phyloP scores from a whole-genome alignment of 2,329 filamentous ascomycete species.

The Exophiala sp. region DNA sequence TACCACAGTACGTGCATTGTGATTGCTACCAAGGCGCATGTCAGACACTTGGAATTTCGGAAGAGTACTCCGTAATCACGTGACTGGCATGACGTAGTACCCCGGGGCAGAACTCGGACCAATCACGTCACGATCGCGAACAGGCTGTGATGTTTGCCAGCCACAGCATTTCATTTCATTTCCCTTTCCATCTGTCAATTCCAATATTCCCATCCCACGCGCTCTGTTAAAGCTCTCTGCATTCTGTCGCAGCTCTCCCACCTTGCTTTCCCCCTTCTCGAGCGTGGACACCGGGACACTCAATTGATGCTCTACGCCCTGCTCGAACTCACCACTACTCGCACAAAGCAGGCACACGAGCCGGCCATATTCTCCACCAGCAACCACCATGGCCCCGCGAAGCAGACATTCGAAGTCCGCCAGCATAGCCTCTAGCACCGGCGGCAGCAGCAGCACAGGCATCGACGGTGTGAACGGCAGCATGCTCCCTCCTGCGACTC shows the following conservation, averaged over 20 bases:
- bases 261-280: background rate
- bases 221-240: background rate
- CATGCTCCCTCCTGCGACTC: slow-evolving; percentile 8
- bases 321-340: slow-evolving; percentile 21
- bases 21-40: background rate
- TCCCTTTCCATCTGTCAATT: slow-evolving; percentile 1
- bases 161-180: slow-evolving; percentile 3
- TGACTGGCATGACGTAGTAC: slow-evolving; percentile 3
- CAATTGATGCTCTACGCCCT: slow-evolving; percentile 22
- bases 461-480: slow-evolving; percentile 6
- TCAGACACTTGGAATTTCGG: background rate
- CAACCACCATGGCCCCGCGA: slow-evolving; percentile 19
- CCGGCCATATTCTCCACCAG: slow-evolving; percentile 7
- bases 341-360: slow-evolving; percentile 18
- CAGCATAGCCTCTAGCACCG: slow-evolving; percentile 16
- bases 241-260: background rate
- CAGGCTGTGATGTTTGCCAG: background rate
- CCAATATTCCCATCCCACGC: background rate
- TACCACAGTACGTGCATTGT: too few relatives aligned
- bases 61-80: background rate
- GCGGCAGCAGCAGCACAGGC: too few relatives aligned
- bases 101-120: background rate
- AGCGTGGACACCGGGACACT: background rate
- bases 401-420: slow-evolving; percentile 17
- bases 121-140: slow-evolving; percentile 25